Evolutionary conservation across 2,329 filamentous ascomycete species (phyloP).

Genomic region (Pseudonectria foliicola): DNA sequence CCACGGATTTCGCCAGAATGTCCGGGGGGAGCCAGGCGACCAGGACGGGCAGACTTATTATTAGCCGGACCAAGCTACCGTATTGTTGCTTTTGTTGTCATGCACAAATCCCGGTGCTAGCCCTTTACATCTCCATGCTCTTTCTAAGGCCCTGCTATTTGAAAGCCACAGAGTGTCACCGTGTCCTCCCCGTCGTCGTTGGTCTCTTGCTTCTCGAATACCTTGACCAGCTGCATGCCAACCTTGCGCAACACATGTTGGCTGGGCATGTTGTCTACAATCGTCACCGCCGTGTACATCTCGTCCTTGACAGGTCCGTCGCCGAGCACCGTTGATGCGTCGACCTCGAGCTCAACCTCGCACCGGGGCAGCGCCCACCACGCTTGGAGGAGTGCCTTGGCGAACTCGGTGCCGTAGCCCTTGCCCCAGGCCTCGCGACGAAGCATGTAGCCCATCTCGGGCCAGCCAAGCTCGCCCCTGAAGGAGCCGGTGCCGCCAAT

Average conservation of each 20-base stretch:
- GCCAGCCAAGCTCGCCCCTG: constrained; percentile 41
- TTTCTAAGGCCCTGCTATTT: constrained; percentile 4
- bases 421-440: constrained; percentile 45
- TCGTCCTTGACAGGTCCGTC: constrained; percentile 29
- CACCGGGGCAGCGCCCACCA: constrained; percentile 45
- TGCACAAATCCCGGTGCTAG: no score
- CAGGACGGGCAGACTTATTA: no score
- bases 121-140: neutral
- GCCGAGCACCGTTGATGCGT: constrained; percentile 28
- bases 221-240: constrained; percentile 44
- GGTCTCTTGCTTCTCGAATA: constrained; percentile 26
- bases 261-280: constrained; percentile 44
- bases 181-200: constrained; percentile 7
- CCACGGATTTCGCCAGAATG: no score
- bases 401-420: constrained; percentile 51
- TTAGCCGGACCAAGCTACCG: no score
- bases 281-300: constrained; percentile 39
- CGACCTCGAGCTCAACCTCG: constrained; percentile 37
- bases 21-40: no score
- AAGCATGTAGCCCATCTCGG: constrained; percentile 53
- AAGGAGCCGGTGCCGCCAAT: constrained; percentile 36
- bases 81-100: neutral
- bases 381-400: constrained; percentile 36
- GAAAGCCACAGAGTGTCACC: constrained; percentile 20
- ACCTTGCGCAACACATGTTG: constrained; percentile 48